Evolutionary conservation across 495 filamentous ascomycete species (phyloP).

Genomic region (Lindgomyces ingoldianus): DNA sequence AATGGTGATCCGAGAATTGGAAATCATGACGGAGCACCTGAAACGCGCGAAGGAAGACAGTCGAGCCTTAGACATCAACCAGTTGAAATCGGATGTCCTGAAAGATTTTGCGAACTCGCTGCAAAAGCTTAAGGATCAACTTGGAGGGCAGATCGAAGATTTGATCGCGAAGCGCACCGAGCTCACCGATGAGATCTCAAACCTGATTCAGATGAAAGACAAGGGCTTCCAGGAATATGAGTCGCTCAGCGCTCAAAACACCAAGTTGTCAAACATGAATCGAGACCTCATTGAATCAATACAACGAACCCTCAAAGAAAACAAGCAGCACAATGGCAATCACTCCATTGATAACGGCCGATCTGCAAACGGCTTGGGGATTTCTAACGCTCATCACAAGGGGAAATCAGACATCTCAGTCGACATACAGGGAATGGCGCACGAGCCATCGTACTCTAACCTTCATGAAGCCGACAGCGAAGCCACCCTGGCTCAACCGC

Average conservation of each 20-base stretch:
- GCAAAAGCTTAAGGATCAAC: slow-evolving; percentile 78
- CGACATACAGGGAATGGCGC: slow-evolving; percentile 48
- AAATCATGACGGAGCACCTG: slow-evolving; percentile 78
- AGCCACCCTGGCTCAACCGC: slow-evolving; percentile 56
- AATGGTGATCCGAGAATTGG: slow-evolving; percentile 88
- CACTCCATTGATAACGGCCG: slow-evolving; percentile 55
- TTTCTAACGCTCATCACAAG: slow-evolving; percentile 71
- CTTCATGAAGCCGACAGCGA: slow-evolving; percentile 36
- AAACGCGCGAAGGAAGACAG: slow-evolving; percentile 65
- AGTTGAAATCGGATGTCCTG: slow-evolving; percentile 76
- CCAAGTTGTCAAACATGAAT: slow-evolving; percentile 89
- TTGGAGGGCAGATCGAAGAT: slow-evolving; percentile 76
- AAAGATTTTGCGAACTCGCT: slow-evolving; percentile 86
- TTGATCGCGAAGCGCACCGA: slow-evolving; percentile 80
- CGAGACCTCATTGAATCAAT: slow-evolving; percentile 92
- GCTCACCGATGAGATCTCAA: slow-evolving; percentile 76
- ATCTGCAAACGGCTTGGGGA: slow-evolving; percentile 75
- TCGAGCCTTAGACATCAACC: slow-evolving; percentile 44
- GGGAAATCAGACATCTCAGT: slow-evolving; percentile 69
- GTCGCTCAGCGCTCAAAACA: slow-evolving; percentile 88
- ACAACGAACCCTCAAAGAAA: slow-evolving; percentile 85
- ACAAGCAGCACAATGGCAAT: slow-evolving; percentile 52
- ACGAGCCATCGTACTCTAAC: slow-evolving; percentile 35
- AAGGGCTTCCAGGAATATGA: slow-evolving; percentile 94
- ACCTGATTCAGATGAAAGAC: slow-evolving; percentile 78